These are phyloP conservation scores for Claviceps digitariae DNA, from an alignment of 2,329 filamentous ascomycete genomes.

Conservation along the genomic window DNA sequence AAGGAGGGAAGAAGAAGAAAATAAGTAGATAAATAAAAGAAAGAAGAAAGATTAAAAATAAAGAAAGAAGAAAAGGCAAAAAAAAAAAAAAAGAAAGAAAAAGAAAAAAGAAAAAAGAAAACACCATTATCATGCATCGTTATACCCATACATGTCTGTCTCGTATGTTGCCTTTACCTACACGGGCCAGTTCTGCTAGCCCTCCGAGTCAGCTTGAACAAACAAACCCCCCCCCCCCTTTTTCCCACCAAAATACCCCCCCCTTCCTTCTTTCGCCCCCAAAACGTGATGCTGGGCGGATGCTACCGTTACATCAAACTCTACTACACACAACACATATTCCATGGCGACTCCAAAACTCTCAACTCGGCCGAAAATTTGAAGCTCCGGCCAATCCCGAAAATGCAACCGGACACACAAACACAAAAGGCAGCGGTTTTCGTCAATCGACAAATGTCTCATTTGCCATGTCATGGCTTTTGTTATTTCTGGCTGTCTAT, in stretches of 20 bases:
- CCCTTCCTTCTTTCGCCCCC: neutral
- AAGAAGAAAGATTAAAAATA: neutral
- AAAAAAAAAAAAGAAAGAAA: neutral
- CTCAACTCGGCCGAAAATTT: neutral
- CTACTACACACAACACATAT: neutral
- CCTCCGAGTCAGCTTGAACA: neutral
- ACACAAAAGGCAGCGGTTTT: neutral
- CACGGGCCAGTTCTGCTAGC: no score
- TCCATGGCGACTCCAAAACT: neutral
- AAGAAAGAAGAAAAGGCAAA: neutral
- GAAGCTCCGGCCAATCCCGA: neutral
- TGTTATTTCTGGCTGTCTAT: conserved; percentile 1
- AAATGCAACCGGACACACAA: neutral
- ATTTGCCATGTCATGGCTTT: neutral
- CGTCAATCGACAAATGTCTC: neutral
- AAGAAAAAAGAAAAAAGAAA: neutral
- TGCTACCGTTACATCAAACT: neutral
- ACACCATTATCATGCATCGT: neutral
- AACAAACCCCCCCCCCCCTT: neutral
- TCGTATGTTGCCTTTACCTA: no score
- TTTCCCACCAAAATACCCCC: neutral
- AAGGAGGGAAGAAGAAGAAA: neutral
- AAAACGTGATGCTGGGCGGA: neutral
- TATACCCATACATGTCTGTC: neutral
- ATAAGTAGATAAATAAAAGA: neutral